Percentiles rank a stretch among this genome's conserved stretches.
phyloP scores from a whole-genome alignment of 2,329 filamentous ascomycete species.

The Pezicula carpinea region DNA sequence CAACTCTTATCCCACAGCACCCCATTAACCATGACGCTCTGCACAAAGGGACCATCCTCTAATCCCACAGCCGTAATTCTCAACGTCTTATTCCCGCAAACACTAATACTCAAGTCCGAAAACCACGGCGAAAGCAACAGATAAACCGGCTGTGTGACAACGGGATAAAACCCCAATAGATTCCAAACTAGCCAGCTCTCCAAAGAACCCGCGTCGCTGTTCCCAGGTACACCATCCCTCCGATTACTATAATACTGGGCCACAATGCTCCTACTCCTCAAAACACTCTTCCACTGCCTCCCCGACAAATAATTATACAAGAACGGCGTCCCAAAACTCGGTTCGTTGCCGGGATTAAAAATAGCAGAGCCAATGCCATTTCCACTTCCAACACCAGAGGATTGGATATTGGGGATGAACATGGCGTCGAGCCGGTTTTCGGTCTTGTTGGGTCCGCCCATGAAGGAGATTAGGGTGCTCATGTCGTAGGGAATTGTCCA shows the following conservation, averaged over 20 bases:
- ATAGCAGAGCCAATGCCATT: constrained; percentile 28
- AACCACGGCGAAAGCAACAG: constrained; percentile 62
- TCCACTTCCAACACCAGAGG: neutral
- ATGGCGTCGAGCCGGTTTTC: constrained; percentile 38
- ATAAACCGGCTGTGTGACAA: constrained; percentile 65
- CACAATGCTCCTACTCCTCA: constrained; percentile 30
- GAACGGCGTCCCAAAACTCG: constrained; percentile 46
- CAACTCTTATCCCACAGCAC: constrained; percentile 55
- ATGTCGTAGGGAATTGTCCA: constrained; percentile 57
- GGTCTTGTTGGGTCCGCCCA: constrained; percentile 47
- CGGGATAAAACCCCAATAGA: constrained; percentile 63
- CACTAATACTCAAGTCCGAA: constrained; percentile 49
- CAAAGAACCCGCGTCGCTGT: constrained; percentile 68
- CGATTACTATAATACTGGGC: constrained; percentile 36
- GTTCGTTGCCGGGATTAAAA: constrained; percentile 52
- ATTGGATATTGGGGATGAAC: constrained; percentile 39
- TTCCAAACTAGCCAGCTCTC: constrained; percentile 65
- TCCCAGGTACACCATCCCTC: constrained; percentile 49
- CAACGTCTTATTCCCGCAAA: constrained; percentile 34
- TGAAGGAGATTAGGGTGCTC: constrained; percentile 41
- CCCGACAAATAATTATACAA: constrained; percentile 46
- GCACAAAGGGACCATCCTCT: constrained; percentile 35
- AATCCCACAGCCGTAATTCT: constrained; percentile 1
- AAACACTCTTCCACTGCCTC: constrained; percentile 32
- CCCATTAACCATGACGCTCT: constrained; percentile 60